Conservation (phyloP, 2,329 filamentous ascomycete genomes). For the Leptographium flavum region DNA sequence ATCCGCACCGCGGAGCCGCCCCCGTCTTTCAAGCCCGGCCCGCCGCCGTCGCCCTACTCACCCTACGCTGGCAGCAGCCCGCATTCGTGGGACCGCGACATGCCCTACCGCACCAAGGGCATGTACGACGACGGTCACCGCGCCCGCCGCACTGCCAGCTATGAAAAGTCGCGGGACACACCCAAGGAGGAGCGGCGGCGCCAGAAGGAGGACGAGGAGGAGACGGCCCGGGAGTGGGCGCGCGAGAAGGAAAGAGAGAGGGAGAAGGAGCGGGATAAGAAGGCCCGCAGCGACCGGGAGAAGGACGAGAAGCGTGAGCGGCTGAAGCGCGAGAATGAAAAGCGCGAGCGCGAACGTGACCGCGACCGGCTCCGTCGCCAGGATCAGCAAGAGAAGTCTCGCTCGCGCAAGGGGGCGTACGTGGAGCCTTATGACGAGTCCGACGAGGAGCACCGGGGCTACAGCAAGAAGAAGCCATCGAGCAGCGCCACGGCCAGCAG, state of each 20-base stretch:
- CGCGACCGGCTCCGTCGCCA: constrained; percentile 14
- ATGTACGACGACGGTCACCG: constrained; percentile 28
- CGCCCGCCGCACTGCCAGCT: constrained; percentile 32
- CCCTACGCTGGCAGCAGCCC: constrained; percentile 21
- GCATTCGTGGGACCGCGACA: constrained; percentile 34
- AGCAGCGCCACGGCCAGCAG: constrained; percentile 10
- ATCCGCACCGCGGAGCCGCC: constrained; percentile 37
- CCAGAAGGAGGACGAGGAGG: constrained; percentile 17
- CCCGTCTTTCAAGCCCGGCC: constrained; percentile 23
- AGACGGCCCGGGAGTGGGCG: constrained; percentile 12
- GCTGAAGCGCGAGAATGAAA: constrained; percentile 21
- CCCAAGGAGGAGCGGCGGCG: constrained; percentile 16
- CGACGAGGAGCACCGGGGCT: constrained; percentile 14
- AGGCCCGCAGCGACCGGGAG: constrained; percentile 18
- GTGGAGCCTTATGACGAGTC: constrained; percentile 14
- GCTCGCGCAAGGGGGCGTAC: constrained; percentile 13
- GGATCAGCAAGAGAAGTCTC: constrained; percentile 16
- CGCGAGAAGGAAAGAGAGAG: constrained; percentile 19
- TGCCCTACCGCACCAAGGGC: constrained; percentile 19
- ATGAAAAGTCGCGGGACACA: constrained; percentile 18
- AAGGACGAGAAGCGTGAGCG: constrained; percentile 19
- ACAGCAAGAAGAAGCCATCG: constrained; percentile 13
- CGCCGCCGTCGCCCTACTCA: constrained; percentile 16
- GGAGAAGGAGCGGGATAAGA: constrained; percentile 10
- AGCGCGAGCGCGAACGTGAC: constrained; percentile 13